Evolutionary conservation across 148 eudicot species (phyloP), one percentile per base, ranked within the genome.

Genomic region (Spergularia bocconei): DNA sequence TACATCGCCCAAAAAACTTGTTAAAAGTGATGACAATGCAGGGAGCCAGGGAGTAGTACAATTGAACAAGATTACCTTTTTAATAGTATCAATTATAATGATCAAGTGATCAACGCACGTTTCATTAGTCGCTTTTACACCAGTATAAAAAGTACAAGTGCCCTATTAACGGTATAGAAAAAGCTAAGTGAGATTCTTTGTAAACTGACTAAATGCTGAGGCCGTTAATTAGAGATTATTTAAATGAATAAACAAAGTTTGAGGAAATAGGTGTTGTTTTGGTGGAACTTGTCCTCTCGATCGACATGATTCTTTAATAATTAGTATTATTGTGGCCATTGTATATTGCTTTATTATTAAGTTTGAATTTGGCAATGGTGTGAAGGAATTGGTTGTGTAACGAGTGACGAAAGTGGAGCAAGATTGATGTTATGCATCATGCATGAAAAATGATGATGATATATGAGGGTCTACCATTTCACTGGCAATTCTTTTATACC

Each of bases 101-200:
- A 2, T 29, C 41, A 56, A 7, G 61, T 77, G 12, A 77, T 77
- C 21, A 0, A 15, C n/a, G 64, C 69, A 70, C 62, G 74, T 69
- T 69, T 69, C 11, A 38, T 68, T 38, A 39, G 69, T 63, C 72
- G 33, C 19, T 60, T 61, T 58, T 70, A 13, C 73, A 59, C 67
- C n/a, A 38, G 36, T 64, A 29, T 53, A 63, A 11, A 53, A 64
- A 53, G 13, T 12, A 6, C 54, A 74, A 75, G 62, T 64, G 70
- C 13, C 21, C 17, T 15, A 63, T 36, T 29, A 66, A 16, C 7
- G 41, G 48, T 41, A 10, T 54, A 63, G 3, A 4, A 12, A 7
- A 56, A 21, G n/a, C 20, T 75, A 21, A 20, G n/a, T 15, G 16
- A 21, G 66, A 63, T 74, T 56, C 51, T 17, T 51, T 53, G 47